phyloP scores from a whole-genome alignment of 371 early-diverging fungal species.

The Mucor racemosus region DNA sequence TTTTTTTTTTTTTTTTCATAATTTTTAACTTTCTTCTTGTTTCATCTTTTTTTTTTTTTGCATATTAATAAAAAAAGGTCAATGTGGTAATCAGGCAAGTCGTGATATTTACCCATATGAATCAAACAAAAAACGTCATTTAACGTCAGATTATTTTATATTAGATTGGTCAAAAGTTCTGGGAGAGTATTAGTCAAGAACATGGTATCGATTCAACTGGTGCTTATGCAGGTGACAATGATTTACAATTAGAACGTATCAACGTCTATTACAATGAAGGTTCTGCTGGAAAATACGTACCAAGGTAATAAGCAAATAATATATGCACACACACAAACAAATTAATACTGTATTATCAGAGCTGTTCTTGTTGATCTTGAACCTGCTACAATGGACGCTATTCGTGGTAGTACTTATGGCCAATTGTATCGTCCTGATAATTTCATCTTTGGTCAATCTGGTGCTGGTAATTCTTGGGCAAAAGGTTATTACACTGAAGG shows the following conservation, averaged over 20 bases:
- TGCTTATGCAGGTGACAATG: slow-evolving; percentile 79
- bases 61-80: slow-evolving; percentile 42
- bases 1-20: background rate
- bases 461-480: slow-evolving; percentile 95
- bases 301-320: slow-evolving; percentile 40
- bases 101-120: background rate
- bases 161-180: slow-evolving; percentile 87
- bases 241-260: slow-evolving; percentile 89
- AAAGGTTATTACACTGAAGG: slow-evolving; percentile 95
- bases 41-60: background rate
- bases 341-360: slow-evolving; percentile 50
- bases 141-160: background rate
- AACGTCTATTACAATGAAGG: slow-evolving; percentile 99
- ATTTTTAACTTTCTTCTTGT: too few species aligned
- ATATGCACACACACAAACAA: background rate
- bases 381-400: slow-evolving; percentile 98
- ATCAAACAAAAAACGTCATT: background rate
- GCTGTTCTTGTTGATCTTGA: slow-evolving; percentile 98
- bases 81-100: slow-evolving; percentile 87
- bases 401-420: slow-evolving; percentile 74
- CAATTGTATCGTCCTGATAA: slow-evolving; percentile 88
- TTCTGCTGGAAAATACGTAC: slow-evolving; percentile 81
- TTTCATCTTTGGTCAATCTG: slow-evolving; percentile 85
- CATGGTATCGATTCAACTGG: slow-evolving; percentile 89
- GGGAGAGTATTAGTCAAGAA: slow-evolving; percentile 93